phyloP scores from a whole-genome alignment of 352 stramenopile genomes.

The Phytopythium oedochilum region DNA sequence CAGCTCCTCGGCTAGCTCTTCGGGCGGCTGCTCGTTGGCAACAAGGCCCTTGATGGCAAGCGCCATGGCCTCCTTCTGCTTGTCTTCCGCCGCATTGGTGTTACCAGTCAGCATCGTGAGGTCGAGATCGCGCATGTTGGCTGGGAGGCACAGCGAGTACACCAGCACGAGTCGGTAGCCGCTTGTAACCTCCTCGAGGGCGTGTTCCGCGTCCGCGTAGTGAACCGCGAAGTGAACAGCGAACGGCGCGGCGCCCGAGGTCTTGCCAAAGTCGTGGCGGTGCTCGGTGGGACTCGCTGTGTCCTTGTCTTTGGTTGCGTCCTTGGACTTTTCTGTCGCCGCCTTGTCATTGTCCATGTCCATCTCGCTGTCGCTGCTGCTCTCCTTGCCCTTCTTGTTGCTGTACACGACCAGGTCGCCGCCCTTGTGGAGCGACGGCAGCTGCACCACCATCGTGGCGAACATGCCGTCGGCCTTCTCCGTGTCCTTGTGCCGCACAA shows the following conservation, averaged over 20 bases:
- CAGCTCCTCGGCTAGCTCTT: background rate
- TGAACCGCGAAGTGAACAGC: conserved; percentile 15
- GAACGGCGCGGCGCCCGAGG: conserved; percentile 7
- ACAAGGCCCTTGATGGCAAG: conserved; percentile 4
- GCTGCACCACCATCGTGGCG: conserved; percentile 36
- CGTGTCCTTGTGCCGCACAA: conserved; percentile 37
- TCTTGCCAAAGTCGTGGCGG: conserved; percentile 18
- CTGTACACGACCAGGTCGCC: conserved; percentile 16
- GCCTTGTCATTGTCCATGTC: background rate
- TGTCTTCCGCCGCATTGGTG: background rate
- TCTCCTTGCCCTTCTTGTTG: background rate
- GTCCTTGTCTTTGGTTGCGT: background rate
- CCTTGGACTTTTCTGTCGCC: background rate
- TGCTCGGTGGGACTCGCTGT: background rate
- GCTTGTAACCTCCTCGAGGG: conserved; percentile 14
- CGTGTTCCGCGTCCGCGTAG: conserved; percentile 19
- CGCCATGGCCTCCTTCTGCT: background rate
- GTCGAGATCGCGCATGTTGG: conserved; percentile 6
- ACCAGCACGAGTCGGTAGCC: conserved; percentile 17
- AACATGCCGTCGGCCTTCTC: conserved; percentile 52
- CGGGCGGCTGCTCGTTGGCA: background rate
- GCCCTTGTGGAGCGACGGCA: conserved; percentile 20
- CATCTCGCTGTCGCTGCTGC: background rate
- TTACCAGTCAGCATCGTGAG: background rate
- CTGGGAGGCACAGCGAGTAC: conserved; percentile 18